phyloP scores from a whole-genome alignment of 495 filamentous ascomycete species.

The Penicillium coffeae region DNA sequence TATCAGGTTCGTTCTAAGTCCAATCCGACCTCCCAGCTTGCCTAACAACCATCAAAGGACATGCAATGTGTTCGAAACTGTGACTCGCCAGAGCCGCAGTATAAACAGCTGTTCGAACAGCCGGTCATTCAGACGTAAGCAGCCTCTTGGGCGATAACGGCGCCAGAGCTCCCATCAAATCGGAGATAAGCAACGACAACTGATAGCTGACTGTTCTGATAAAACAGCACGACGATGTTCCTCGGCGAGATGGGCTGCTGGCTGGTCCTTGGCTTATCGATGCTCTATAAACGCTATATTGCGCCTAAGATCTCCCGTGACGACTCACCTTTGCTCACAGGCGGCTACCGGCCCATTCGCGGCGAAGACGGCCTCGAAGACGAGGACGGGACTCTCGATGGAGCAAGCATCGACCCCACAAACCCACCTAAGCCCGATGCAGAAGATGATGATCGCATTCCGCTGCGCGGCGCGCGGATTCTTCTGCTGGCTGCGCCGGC shows the following conservation, averaged over 20 bases:
- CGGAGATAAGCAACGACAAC: neutral
- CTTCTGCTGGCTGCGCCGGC: slow-evolving; percentile 78
- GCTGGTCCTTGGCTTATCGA: slow-evolving; percentile 70
- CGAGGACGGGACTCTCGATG: slow-evolving; percentile 33
- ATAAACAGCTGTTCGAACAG: slow-evolving; percentile 75
- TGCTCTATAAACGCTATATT: slow-evolving; percentile 58
- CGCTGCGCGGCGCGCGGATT: slow-evolving; percentile 69
- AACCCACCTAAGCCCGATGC: slow-evolving; percentile 44
- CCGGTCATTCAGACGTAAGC: slow-evolving; percentile 88
- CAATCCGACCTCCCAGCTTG: slow-evolving; percentile 3
- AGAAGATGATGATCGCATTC: slow-evolving; percentile 43
- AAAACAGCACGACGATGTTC: slow-evolving; percentile 74
- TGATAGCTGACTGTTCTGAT: slow-evolving; percentile 10
- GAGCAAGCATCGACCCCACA: neutral
- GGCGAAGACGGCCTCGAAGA: slow-evolving; percentile 45
- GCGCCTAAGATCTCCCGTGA: slow-evolving; percentile 29
- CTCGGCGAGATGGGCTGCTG: slow-evolving; percentile 89
- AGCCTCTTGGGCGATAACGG: no score
- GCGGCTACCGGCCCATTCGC: slow-evolving; percentile 63
- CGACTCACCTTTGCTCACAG: slow-evolving; percentile 41
- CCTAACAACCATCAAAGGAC: slow-evolving; percentile 55
- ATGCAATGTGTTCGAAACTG: slow-evolving; percentile 95
- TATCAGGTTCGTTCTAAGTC: slow-evolving; percentile 63
- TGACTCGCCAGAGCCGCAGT: slow-evolving; percentile 63
- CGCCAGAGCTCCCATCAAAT: no score